phyloP scores from a whole-genome alignment of 2,329 filamentous ascomycete genomes.

The Pestalotiopsis sp. region DNA sequence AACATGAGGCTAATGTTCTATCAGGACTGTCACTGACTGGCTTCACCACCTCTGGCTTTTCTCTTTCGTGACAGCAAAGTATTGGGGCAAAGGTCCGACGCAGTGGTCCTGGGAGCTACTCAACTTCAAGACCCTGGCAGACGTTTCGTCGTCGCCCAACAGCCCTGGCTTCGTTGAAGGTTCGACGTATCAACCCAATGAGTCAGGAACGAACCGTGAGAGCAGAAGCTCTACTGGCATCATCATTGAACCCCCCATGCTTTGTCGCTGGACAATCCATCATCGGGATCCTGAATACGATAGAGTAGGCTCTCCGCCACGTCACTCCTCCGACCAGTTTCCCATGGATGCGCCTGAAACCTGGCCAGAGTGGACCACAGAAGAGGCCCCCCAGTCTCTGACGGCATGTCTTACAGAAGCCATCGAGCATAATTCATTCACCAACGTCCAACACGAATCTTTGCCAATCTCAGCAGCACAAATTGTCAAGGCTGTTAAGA shows the following conservation, averaged over 20 bases:
- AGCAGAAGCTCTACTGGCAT: not conserved
- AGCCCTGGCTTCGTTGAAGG: not conserved
- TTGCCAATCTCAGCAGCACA: not conserved
- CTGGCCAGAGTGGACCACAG: not conserved
- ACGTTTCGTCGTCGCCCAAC: not conserved
- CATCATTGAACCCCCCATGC: not conserved
- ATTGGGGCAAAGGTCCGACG: slow-evolving; percentile 24
- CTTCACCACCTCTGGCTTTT: slow-evolving; percentile 26
- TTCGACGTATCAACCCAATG: not conserved
- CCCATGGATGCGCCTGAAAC: not conserved
- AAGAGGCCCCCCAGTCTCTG: not conserved
- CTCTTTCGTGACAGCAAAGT: slow-evolving; percentile 24
- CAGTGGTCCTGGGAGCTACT: slow-evolving; percentile 16
- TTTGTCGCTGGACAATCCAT: not conserved
- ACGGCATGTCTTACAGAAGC: not conserved
- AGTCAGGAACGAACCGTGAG: not conserved
- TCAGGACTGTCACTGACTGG: slow-evolving; percentile 16
- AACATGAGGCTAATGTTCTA: not conserved
- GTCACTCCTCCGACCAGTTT: not conserved
- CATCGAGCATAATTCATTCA: not conserved
- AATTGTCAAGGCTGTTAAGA: not conserved
- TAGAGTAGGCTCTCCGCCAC: not conserved
- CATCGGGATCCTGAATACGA: not conserved
- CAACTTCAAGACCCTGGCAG: slow-evolving; percentile 10
- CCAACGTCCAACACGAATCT: not conserved